Evolutionary conservation across 2,329 filamentous ascomycete genomes (phyloP).

Genomic region (Phialocephala sp.): DNA sequence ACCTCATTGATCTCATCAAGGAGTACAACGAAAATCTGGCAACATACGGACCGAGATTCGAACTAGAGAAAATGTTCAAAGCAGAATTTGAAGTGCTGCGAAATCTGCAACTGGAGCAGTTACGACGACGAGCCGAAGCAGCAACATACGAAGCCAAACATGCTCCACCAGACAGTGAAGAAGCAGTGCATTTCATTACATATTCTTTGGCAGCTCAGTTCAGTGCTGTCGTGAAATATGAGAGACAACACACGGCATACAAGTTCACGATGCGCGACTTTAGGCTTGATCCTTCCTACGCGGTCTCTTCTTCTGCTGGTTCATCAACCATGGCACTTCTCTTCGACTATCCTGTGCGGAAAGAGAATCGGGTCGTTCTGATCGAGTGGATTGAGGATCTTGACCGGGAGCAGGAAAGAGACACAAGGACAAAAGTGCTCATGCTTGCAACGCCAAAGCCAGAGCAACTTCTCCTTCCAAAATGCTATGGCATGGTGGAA

Average conservation of each 20-base stretch:
- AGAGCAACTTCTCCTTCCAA: conserved; percentile 33
- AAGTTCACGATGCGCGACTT: conserved; percentile 39
- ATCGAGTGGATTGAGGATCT: conserved; percentile 36
- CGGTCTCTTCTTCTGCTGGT: conserved; percentile 31
- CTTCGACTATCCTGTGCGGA: conserved; percentile 38
- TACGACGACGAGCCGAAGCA: conserved; percentile 32
- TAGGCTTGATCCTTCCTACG: conserved; percentile 35
- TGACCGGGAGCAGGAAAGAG: conserved; percentile 33
- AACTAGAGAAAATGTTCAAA: conserved; percentile 34
- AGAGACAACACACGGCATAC: conserved; percentile 34
- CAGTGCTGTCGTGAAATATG: conserved; percentile 34
- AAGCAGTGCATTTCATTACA: conserved; percentile 27
- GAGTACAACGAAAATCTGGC: conserved; percentile 33
- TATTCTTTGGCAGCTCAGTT: conserved; percentile 36
- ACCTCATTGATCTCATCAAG: conserved; percentile 34
- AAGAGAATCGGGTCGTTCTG: conserved; percentile 38
- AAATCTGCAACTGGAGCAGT: conserved; percentile 31
- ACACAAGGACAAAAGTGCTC: conserved; percentile 36
- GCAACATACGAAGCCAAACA: conserved; percentile 34
- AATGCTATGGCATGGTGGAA: conserved; percentile 39
- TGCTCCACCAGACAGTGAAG: conserved; percentile 19
- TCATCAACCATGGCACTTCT: conserved; percentile 38
- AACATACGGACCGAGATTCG: conserved; percentile 31
- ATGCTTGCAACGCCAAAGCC: conserved; percentile 39
- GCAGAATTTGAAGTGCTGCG: conserved; percentile 34